Conservation (phyloP, 2,329 filamentous ascomycete genomes). For the Ascochyta lentis region DNA sequence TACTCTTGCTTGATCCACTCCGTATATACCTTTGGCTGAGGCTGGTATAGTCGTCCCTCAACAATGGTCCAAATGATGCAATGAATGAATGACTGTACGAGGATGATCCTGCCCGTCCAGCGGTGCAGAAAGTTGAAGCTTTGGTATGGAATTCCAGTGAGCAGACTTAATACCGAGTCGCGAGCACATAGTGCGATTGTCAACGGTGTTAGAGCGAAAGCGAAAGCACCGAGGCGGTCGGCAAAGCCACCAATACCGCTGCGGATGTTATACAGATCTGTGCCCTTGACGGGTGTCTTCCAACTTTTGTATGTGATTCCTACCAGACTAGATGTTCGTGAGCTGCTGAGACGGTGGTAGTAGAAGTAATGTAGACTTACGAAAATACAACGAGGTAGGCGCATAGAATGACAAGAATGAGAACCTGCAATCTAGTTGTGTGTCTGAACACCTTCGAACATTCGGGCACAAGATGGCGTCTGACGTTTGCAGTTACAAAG, state of each 20-base stretch:
- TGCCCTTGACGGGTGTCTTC: constrained; percentile 70
- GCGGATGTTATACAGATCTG: constrained; percentile 65
- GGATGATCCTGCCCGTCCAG: constrained; percentile 75
- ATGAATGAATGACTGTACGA: constrained; percentile 71
- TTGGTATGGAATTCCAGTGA: constrained; percentile 76
- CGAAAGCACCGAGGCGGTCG: constrained; percentile 70
- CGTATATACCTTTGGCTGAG: constrained; percentile 66
- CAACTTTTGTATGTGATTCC: constrained; percentile 72
- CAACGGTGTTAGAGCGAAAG: constrained; percentile 74
- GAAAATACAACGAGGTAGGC: constrained; percentile 70
- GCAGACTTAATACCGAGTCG: constrained; percentile 70
- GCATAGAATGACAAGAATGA: constrained; percentile 62
- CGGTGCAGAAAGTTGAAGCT: constrained; percentile 75
- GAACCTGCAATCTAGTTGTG: constrained; percentile 71
- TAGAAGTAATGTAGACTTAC: constrained; percentile 38
- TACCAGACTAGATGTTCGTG: constrained; percentile 53
- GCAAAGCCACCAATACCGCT: constrained; percentile 69
- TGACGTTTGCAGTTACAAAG: constrained; percentile 49
- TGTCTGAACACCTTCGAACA: constrained; percentile 65
- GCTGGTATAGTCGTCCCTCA: constrained; percentile 70
- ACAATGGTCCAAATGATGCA: constrained; percentile 73
- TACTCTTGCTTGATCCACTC: constrained; percentile 68
- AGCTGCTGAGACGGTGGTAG: neutral
- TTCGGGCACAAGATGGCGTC: constrained; percentile 66
- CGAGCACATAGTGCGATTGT: constrained; percentile 68